Evolutionary conservation across 2,329 filamentous ascomycete species (phyloP), one percentile per base, ranked within the genome.

Genomic region (Cordyceps militaris): DNA sequence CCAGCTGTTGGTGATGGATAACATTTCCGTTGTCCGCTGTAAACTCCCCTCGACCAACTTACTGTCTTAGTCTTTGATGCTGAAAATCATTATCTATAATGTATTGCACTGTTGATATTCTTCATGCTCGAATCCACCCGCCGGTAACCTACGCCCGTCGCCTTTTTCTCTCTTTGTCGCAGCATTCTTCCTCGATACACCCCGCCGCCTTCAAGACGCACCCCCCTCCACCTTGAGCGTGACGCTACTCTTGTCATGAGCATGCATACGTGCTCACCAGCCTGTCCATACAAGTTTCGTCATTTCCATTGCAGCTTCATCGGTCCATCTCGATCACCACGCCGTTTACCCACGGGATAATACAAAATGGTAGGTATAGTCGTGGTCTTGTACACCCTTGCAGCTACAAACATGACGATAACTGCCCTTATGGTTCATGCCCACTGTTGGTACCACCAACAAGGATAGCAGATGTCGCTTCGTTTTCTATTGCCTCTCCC

Each of bases 211-310:
- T 28, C 13, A 40, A n/a, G 19, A 53, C 32, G 13, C 50, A 26
- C 51, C 30, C 43, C 53, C 36, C 54, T 34, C 54, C 54, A 56
- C 54, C 21, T 34, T n/a, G 30, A 26, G 11, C 44, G 34, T 26
- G 34, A 56, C 54, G 34, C 54, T 48, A 42, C 44, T 42, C 52
- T 56, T 49, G 54, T 56, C 43, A 56, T 49, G 44, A 47, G 52
- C 23, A 38, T 56, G n/a, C 32, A 19, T 14, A n/a, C 16, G 10
- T 56, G 42, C 42, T 49, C 34, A 34, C 44, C 43, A 28, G 32
- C 40, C 32, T 34, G 21, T 16, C 8, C 19, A 30, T 10, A 36
- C 42, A 11, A 14, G 28, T 11, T 34, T 46, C 8, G 19, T 26
- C 26, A 26, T 28, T n/a, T 34, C 30, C 28, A 23, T 38, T 36